Conservation (phyloP, 768 basidiomycete genomes). For the Psilocybe tampanensis region DNA sequence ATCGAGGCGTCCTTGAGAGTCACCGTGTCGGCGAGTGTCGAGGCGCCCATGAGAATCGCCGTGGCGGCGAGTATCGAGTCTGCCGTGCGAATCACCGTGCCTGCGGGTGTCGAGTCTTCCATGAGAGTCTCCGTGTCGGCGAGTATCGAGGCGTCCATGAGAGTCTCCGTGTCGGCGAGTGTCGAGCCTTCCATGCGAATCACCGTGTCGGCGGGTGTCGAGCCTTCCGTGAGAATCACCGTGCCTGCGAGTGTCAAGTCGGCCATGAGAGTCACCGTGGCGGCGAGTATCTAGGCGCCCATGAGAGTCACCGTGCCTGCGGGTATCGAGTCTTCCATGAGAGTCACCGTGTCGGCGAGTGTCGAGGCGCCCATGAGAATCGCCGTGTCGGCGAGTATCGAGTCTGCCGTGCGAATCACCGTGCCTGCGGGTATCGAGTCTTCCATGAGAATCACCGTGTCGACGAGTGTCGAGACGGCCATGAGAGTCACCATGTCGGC, state of each 20-base stretch:
- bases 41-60: background rate
- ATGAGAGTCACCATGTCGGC: slow-evolving; percentile 5
- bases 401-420: background rate
- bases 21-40: background rate
- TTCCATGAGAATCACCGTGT: slow-evolving; percentile 1
- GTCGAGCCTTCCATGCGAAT: background rate
- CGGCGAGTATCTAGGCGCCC: background rate
- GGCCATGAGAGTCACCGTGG: background rate
- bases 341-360: slow-evolving; percentile 6
- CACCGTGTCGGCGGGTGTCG: slow-evolving; percentile 1
- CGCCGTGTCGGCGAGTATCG: slow-evolving; percentile 1
- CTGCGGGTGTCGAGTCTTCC: slow-evolving; percentile 1
- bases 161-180: slow-evolving; percentile 4
- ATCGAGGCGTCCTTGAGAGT: background rate
- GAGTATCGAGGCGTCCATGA: background rate
- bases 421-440: slow-evolving; percentile 1
- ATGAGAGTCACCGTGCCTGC: background rate
- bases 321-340: background rate
- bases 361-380: background rate
- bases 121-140: background rate
- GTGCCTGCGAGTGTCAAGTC: slow-evolving; percentile 1
- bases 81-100: background rate
- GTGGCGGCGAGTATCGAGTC: slow-evolving; percentile 1
- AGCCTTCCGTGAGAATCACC: slow-evolving; percentile 1
- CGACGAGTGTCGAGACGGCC: background rate